Percentiles rank a stretch among this genome's conserved stretches.
These are phyloP conservation scores for Fusarium austroafricanum DNA, from an alignment of 2,329 filamentous ascomycete genomes.

Conservation along the genomic window DNA sequence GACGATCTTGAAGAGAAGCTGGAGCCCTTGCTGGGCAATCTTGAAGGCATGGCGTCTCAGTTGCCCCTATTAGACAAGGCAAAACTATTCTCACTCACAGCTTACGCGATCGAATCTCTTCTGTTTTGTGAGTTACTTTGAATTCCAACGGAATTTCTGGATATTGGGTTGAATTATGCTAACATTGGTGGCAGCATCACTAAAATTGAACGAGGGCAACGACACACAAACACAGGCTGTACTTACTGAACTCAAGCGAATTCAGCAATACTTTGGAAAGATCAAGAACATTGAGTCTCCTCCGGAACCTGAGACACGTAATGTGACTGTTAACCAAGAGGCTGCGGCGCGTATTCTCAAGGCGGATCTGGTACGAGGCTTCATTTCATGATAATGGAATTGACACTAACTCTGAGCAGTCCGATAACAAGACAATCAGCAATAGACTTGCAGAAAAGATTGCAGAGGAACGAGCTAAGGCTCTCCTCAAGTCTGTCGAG, in stretches of 20 bases:
- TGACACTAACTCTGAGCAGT: slow-evolving; percentile 48
- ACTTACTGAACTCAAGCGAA: slow-evolving; percentile 84
- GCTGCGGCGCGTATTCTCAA: slow-evolving; percentile 86
- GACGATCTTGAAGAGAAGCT: slow-evolving; percentile 82
- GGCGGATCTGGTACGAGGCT: slow-evolving; percentile 73
- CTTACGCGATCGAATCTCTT: slow-evolving; percentile 90
- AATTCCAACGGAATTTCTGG: too few relatives aligned
- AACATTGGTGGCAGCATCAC: slow-evolving; percentile 62
- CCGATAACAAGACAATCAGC: slow-evolving; percentile 64
- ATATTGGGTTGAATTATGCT: neutral
- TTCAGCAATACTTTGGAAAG: slow-evolving; percentile 93
- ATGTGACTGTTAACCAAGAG: slow-evolving; percentile 73
- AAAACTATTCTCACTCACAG: slow-evolving; percentile 88
- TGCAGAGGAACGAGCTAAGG: slow-evolving; percentile 66
- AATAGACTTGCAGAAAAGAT: slow-evolving; percentile 66
- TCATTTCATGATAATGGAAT: neutral
- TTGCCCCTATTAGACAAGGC: slow-evolving; percentile 94
- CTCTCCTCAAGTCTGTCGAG: slow-evolving; percentile 60
- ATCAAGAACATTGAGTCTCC: slow-evolving; percentile 81
- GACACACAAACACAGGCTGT: slow-evolving; percentile 88
- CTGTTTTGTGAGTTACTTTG: slow-evolving; percentile 75
- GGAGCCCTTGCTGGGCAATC: slow-evolving; percentile 75
- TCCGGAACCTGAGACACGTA: slow-evolving; percentile 58
- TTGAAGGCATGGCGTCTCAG: slow-evolving; percentile 78
- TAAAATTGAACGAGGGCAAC: slow-evolving; percentile 78